A percentile compares a stretch with the other conserved stretches of the same genome.
These are phyloP conservation scores for Pulicaria dysenterica DNA, from an alignment of 129 eudicot genomes.

Conservation along the genomic window DNA sequence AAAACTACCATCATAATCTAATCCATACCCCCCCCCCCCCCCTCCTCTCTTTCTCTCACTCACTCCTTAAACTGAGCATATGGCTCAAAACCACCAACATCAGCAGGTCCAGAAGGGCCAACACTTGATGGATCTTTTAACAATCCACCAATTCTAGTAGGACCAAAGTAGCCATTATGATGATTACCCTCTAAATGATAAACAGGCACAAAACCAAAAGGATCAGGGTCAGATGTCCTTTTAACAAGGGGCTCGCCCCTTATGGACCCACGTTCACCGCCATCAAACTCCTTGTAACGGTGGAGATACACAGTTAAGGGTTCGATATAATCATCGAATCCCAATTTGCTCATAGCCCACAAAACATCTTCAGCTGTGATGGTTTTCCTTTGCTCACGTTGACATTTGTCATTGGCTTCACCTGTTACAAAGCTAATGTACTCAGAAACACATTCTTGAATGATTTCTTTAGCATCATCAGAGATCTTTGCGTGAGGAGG, in stretches of 20 bases:
- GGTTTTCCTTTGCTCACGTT: too few species aligned
- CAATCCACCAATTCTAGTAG: slow-evolving; percentile 48
- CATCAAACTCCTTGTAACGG: slow-evolving; percentile 76
- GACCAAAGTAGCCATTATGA: slow-evolving; percentile 46
- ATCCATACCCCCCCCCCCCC: background rate
- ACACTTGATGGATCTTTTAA: slow-evolving; percentile 47
- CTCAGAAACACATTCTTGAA: too few species aligned
- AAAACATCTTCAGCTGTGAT: too few species aligned
- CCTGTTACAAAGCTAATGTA: too few species aligned
- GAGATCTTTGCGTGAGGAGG: too few species aligned
- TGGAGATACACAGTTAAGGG: slow-evolving; percentile 85
- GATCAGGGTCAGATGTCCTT: slow-evolving; percentile 46
- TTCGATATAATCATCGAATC: too few species aligned
- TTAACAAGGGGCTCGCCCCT: slow-evolving; percentile 61
- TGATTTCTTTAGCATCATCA: too few species aligned
- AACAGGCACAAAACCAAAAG: slow-evolving; percentile 42
- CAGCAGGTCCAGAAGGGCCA: slow-evolving; percentile 50
- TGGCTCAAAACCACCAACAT: too few species aligned
- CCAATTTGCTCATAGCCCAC: too few species aligned
- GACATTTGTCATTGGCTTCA: too few species aligned
- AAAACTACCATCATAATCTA: too few species aligned
- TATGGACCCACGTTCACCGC: slow-evolving; percentile 68
- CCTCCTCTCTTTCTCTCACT: slow-evolving; percentile 15
- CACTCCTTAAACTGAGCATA: too few species aligned
- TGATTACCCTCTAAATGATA: slow-evolving; percentile 45